Conservation (phyloP, 106 monocot species). For the Gastrodia elata region DNA sequence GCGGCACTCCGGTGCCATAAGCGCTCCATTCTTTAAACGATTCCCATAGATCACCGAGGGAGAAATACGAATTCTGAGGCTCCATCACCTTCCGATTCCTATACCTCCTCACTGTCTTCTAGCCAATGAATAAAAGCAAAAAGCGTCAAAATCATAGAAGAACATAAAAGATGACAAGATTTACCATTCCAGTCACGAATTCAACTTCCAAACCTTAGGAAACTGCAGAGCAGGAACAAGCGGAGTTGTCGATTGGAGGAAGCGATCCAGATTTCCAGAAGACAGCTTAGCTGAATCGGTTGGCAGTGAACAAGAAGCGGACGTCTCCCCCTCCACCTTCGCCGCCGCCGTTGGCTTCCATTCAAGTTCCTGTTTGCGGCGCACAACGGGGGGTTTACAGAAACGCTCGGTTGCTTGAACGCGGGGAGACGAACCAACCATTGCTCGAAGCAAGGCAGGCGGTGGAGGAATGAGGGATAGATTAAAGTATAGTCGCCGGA, state of each 20-base stretch:
- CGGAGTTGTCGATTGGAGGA: slow-evolving; percentile 60
- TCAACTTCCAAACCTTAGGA: slow-evolving; percentile 32
- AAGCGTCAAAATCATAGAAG: not conserved
- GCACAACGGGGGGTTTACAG: slow-evolving; percentile 46
- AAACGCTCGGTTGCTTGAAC: slow-evolving; percentile 51
- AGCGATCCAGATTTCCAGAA: slow-evolving; percentile 55
- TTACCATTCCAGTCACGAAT: not conserved
- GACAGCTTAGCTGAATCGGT: slow-evolving; percentile 13
- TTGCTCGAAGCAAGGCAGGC: slow-evolving; percentile 26
- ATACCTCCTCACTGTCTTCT: slow-evolving; percentile 33
- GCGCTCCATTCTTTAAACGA: slow-evolving; percentile 50
- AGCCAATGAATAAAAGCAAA: not conserved
- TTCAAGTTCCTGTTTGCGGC: slow-evolving; percentile 31
- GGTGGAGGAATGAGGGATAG: slow-evolving; percentile 20
- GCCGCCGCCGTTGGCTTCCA: slow-evolving; percentile 1
- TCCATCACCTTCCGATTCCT: slow-evolving; percentile 17
- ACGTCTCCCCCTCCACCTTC: slow-evolving; percentile 31
- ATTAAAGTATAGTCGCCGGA: not conserved
- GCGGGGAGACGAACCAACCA: slow-evolving; percentile 31
- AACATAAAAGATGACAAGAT: not conserved
- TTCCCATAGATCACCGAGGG: slow-evolving; percentile 60
- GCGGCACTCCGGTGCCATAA: slow-evolving; percentile 58
- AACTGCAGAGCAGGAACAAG: slow-evolving; percentile 36
- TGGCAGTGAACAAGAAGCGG: slow-evolving; percentile 30
- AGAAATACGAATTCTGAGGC: slow-evolving; percentile 22